Evolutionary conservation across 2,329 filamentous ascomycete genomes (phyloP), one percentile per base, ranked within the genome.

Genomic region (Coniochaeta sp.): DNA sequence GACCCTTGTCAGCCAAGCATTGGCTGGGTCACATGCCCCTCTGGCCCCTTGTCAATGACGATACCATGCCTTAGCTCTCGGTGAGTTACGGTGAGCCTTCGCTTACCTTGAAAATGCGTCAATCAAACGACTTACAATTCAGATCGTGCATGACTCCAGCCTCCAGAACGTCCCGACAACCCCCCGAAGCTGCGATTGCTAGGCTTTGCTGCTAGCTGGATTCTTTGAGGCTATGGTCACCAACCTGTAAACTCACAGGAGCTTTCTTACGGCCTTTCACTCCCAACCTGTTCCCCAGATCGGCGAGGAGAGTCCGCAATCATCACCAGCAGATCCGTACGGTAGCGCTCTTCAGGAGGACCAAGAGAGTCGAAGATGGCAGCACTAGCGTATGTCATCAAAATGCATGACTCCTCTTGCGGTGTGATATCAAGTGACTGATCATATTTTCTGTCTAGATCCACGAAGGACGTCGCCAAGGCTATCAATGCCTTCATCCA

Each of bases 381-480:
- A n/a, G n/a, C n/a, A n/a, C n/a, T n/a, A n/a, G n/a, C n/a, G n/a
- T n/a, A n/a, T n/a, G n/a, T n/a, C n/a, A n/a, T 16, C n/a, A n/a
- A n/a, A n/a, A n/a, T n/a, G n/a, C n/a, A n/a, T n/a, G n/a, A n/a
- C n/a, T n/a, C n/a, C n/a, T n/a, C n/a, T n/a, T n/a, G n/a, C n/a
- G n/a, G n/a, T n/a, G n/a, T n/a, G n/a, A n/a, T n/a, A n/a, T n/a
- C n/a, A n/a, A n/a, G n/a, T n/a, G n/a, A 49, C 24, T 14, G 45
- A 24, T 47, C 5, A 49, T 26, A 6, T 6, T 28, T 6, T 35
- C 28, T 33, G 10, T n/a, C 38, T 58, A 82, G 79, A 56, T 76
- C 78, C n/a, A 69, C 80, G 45, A 85, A 81, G 63, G 81, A 85
- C 60, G 72, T 86, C 46, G 69, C 71, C 58, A 85, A 80, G 68